Base-by-base conservation (phyloP, 2,329 filamentous ascomycete species). In the Pleoardoris graminearum region DNA sequence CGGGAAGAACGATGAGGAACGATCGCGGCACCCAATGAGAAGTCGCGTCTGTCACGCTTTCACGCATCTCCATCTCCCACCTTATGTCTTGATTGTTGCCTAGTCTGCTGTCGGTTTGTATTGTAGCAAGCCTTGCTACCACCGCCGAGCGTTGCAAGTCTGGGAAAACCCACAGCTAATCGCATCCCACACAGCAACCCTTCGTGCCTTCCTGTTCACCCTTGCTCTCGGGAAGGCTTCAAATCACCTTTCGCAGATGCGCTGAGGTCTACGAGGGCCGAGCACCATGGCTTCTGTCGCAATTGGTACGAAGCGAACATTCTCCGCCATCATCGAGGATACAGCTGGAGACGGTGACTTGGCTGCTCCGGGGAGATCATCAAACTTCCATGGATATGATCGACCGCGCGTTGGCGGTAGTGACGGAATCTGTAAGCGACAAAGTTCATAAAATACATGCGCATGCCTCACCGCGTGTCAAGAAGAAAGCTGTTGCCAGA, bases 231-330 rank as follows among this genome's bases (percentile, higher is more conserved):
- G 12, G 12, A 30, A 10, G 7, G 23, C n/a, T 5, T 27, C 25
- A 17, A 8, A 16, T 17, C n/a, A 7, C 30, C n/a, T 30, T 21
- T 16, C 10, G 29, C 14, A 48, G 12, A 35, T 41, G 47, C 36
- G 32, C 11, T 22, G 25, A 36, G 16, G 25, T 30, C n/a, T 8
- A 27, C 17, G 22, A 38, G 10, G 30, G 19, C 16, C 14, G 29
- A 51, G 16, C 12, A 30, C 50, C 39, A 71, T 71, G 68, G 65
- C 65, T n/a, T 61, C 64, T 33, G 62, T 57, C 37, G 57, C 57
- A 25, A 59, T 66, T 8, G 67, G 66, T 11, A 57, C 59, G 48
- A 71, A 71, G 54, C 61, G 68, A 49, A 54, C 59, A 11, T 67
- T 66, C 41, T 59, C 65, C 4, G 51, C 59, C 29, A 63, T 70